Conservation (phyloP, 495 filamentous ascomycete species). For the Talaromyces borbonicus region DNA sequence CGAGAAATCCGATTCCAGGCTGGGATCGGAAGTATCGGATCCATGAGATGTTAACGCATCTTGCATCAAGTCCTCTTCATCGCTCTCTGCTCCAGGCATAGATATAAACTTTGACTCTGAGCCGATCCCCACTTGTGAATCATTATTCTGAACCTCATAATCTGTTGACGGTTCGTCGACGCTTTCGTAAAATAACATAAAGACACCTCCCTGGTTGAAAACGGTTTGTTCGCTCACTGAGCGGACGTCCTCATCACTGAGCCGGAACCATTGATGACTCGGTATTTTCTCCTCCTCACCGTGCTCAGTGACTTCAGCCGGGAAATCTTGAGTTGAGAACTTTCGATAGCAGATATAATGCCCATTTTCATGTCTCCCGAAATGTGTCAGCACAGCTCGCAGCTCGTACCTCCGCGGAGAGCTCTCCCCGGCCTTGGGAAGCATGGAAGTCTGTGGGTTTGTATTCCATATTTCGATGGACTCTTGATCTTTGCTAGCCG, state of each 20-base stretch:
- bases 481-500: constrained; percentile 20
- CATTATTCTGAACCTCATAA: too few relatives aligned
- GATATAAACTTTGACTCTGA: too few relatives aligned
- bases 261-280: constrained; percentile 59
- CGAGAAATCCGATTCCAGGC: neutral
- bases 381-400: constrained; percentile 79
- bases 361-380: constrained; percentile 84
- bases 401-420: constrained; percentile 62
- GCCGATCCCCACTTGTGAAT: too few relatives aligned
- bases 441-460: constrained; percentile 59
- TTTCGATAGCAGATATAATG: constrained; percentile 90
- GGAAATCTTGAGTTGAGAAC: constrained; percentile 37
- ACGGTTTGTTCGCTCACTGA: constrained; percentile 64
- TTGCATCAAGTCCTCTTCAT: neutral
- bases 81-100: too few relatives aligned
- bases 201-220: constrained; percentile 70
- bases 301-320: constrained; percentile 28
- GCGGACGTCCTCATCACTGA: constrained; percentile 77
- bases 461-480: constrained; percentile 54
- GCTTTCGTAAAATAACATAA: constrained; percentile 93
- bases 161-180: constrained; percentile 13
- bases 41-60: neutral
- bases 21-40: neutral
- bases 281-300: constrained; percentile 30
- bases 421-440: constrained; percentile 30